Evolutionary conservation across 805 yeast genomes (phyloP), one percentile per base, ranked within the genome.

Genomic region (Scheffersomyces coipomensis): DNA sequence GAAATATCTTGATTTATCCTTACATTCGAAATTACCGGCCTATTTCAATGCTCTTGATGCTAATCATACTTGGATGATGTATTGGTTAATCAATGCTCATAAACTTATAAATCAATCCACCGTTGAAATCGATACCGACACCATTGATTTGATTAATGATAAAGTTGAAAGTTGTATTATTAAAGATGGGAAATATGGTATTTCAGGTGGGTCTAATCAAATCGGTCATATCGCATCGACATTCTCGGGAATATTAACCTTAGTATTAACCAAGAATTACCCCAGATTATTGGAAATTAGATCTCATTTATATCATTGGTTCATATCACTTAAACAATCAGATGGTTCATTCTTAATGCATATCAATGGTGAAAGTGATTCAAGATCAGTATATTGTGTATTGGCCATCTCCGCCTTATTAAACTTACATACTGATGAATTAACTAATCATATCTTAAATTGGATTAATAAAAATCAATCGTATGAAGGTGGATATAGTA

Each of bases 401-500:
- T 57, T 93, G n/a, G 77, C 79, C 8, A 71, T 83, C 3, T 88
- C 93, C 0, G 71, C 84, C 0, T 52, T 89, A 40, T 71, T 90
- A 23, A 71, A 78, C 42, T 71, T 90, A 0, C 32, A 79, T 19
- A 81, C 88, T 1, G 77, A 76, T 0, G 85, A 83, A 44, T 62
- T 93, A 7, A 46, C 63, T 0, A 64, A 62, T 12, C 78, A 76
- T 4, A 73, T 80, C 0, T 66, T 68, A 2, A 75, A 74, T 11
- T 91, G 89, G 82, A 48, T 93, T 11, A 50, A 62, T 0, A 47
- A 56, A 10, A 88, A 97, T 51, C 99, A 93, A 60, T 86, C 91
- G 0, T 90, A 76, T 56, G 99, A 95, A 64, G 99, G 99, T 18
- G 99, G 99, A 0, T 86, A 91, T 63, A 88, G 90, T 1, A 96